Conservation (phyloP, 148 eudicot species). For the Camellia lanceoleosa region DNA sequence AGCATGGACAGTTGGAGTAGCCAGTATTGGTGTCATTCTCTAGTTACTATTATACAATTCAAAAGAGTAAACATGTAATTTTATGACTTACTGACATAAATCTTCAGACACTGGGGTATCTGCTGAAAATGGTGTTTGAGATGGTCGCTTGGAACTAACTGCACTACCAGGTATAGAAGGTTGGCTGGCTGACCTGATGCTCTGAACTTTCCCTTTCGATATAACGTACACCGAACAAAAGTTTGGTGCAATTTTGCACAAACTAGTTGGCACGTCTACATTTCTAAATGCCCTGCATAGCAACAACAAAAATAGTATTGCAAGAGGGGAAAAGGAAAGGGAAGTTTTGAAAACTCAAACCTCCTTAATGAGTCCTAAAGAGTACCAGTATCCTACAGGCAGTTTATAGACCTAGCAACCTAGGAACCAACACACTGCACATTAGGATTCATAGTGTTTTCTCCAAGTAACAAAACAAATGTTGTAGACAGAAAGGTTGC, state of each 20-base stretch:
- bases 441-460: neutral
- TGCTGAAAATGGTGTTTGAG: slow-evolving; percentile 18
- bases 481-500: neutral
- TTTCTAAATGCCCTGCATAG: slow-evolving; percentile 50
- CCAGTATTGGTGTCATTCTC: neutral
- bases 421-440: neutral
- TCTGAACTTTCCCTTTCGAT: slow-evolving; percentile 47
- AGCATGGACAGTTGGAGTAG: neutral
- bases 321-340: neutral
- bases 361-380: neutral
- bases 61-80: neutral
- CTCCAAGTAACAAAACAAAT: neutral
- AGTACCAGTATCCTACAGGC: neutral
- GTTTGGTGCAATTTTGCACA: slow-evolving; percentile 55
- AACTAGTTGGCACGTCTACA: slow-evolving; percentile 49
- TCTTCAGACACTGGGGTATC: slow-evolving; percentile 6
- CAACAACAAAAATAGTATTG: neutral
- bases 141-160: slow-evolving; percentile 8
- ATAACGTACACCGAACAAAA: slow-evolving; percentile 55
- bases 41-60: neutral
- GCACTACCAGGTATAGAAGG: slow-evolving; percentile 12
- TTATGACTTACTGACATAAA: slow-evolving; percentile 9
- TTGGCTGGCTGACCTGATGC: slow-evolving; percentile 35
- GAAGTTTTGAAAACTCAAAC: neutral
- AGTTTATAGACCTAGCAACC: neutral